These are phyloP conservation scores for Protomyces inundatus DNA, from an alignment of 1,139 yeast genomes.

Conservation along the genomic window DNA sequence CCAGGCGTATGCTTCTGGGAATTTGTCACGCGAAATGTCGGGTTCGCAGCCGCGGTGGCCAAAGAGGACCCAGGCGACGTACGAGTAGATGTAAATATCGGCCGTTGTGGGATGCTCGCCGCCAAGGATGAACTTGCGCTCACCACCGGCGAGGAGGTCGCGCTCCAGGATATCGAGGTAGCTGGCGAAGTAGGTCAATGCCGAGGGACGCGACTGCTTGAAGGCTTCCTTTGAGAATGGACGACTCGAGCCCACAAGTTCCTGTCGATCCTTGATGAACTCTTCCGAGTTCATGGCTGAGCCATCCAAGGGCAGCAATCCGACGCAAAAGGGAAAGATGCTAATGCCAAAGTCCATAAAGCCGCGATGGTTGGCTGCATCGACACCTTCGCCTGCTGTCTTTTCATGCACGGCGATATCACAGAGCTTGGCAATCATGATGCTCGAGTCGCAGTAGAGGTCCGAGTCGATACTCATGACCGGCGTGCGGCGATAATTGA, in stretches of 20 bases:
- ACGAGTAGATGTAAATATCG: conserved; percentile 18
- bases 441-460: conserved; percentile 15
- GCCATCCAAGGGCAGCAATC: neutral
- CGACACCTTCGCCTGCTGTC: conserved; percentile 3
- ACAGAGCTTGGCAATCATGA: conserved; percentile 14
- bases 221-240: conserved; percentile 1
- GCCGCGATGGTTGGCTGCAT: conserved; percentile 10
- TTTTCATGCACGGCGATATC: conserved; percentile 15
- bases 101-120: conserved; percentile 20
- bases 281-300: conserved; percentile 2
- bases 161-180: conserved; percentile 1
- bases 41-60: conserved; percentile 8
- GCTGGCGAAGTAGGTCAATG: neutral
- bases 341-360: neutral
- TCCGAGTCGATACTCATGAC: conserved; percentile 20
- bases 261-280: conserved; percentile 14
- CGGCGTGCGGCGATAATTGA: conserved; percentile 13
- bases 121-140: conserved; percentile 11
- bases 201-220: neutral
- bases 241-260: neutral
- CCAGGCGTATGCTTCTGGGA: conserved; percentile 10
- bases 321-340: conserved; percentile 4
- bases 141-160: neutral
- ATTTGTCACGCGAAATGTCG: conserved; percentile 3
- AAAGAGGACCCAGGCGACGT: conserved; percentile 5